Percentiles rank a stretch among this genome's conserved stretches.
These are phyloP conservation scores for Coniochaeta sp. DNA, from an alignment of 2,329 filamentous ascomycete species.

Conservation along the genomic window DNA sequence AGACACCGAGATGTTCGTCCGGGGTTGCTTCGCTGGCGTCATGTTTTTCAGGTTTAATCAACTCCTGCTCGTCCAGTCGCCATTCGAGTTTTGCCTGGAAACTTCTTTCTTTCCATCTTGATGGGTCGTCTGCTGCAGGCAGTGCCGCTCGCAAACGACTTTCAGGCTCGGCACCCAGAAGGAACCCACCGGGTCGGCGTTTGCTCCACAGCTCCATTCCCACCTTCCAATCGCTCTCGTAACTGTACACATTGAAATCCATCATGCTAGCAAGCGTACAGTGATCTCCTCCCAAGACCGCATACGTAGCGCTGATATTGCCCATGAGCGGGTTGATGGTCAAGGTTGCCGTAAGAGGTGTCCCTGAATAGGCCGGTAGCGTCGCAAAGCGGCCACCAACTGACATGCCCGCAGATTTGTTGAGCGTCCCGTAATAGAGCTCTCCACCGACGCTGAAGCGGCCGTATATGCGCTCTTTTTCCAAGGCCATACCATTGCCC, in stretches of 20 bases:
- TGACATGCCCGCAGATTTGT: slow-evolving; percentile 88
- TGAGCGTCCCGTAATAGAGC: slow-evolving; percentile 89
- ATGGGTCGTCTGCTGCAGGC: slow-evolving; percentile 6
- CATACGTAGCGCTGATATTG: slow-evolving; percentile 84
- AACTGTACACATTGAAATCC: slow-evolving; percentile 97
- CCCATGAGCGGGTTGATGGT: slow-evolving; percentile 94
- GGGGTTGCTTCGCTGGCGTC: slow-evolving; percentile 4
- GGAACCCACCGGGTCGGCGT: slow-evolving; percentile 30
- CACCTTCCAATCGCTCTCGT: slow-evolving; percentile 88
- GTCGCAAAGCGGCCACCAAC: slow-evolving; percentile 86
- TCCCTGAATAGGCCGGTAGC: slow-evolving; percentile 69
- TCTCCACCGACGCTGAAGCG: slow-evolving; percentile 88
- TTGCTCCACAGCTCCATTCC: slow-evolving; percentile 90
- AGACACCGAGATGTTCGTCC: slow-evolving; percentile 71
- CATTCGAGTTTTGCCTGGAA: slow-evolving; percentile 43
- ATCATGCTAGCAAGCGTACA: slow-evolving; percentile 84
- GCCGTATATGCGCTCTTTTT: slow-evolving; percentile 60
- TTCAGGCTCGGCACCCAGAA: slow-evolving; percentile 24
- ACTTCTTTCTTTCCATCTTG: slow-evolving; percentile 27
- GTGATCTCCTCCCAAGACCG: slow-evolving; percentile 76
- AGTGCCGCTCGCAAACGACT: slow-evolving; percentile 7
- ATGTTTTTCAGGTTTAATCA: slow-evolving; percentile 3
- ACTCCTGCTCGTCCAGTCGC: slow-evolving; percentile 32
- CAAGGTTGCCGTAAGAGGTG: slow-evolving; percentile 87
- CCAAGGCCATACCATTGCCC: slow-evolving; percentile 16